A percentile compares a stretch with the other conserved stretches of the same genome.
Conservation (phyloP, 352 stramenopile species). For the Plasmopara viticola region DNA sequence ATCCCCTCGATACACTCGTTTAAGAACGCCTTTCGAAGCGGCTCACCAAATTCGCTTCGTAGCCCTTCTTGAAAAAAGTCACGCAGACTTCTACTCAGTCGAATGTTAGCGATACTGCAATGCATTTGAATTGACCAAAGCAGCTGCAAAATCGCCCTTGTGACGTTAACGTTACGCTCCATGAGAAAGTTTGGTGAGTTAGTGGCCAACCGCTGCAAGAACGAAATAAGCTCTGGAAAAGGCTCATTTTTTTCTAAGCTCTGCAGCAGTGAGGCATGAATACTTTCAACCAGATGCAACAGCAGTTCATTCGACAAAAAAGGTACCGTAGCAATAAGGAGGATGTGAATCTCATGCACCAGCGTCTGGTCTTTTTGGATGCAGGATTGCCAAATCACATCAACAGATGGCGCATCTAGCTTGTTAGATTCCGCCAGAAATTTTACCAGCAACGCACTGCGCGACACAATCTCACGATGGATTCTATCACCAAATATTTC, state of each 20-base stretch:
- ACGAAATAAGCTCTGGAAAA: slow-evolving; percentile 66
- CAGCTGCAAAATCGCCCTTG: slow-evolving; percentile 58
- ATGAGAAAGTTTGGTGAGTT: slow-evolving; percentile 67
- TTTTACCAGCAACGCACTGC: slow-evolving; percentile 74
- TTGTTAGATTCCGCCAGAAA: slow-evolving; percentile 81
- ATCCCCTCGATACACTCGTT: slow-evolving; percentile 73
- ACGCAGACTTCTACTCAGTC: slow-evolving; percentile 54
- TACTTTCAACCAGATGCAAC: slow-evolving; percentile 62
- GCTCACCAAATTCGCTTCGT: slow-evolving; percentile 62
- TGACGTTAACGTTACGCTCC: slow-evolving; percentile 55
- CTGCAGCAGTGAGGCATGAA: slow-evolving; percentile 46
- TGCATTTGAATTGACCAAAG: slow-evolving; percentile 82
- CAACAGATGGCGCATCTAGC: slow-evolving; percentile 50
- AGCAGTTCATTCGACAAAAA: slow-evolving; percentile 70
- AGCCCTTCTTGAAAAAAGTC: slow-evolving; percentile 82
- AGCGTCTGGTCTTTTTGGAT: slow-evolving; percentile 82
- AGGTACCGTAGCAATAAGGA: slow-evolving; percentile 69
- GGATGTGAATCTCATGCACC: slow-evolving; percentile 75
- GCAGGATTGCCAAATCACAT: slow-evolving; percentile 76
- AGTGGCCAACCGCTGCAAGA: slow-evolving; percentile 70
- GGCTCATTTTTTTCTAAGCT: slow-evolving; percentile 48
- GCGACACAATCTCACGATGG: slow-evolving; percentile 83
- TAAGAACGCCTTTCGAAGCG: slow-evolving; percentile 59
- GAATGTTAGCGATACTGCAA: slow-evolving; percentile 49
- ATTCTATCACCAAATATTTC: slow-evolving; percentile 86